These are phyloP conservation scores for Cercophora scortea DNA, from an alignment of 495 filamentous ascomycete species.

Conservation along the genomic window DNA sequence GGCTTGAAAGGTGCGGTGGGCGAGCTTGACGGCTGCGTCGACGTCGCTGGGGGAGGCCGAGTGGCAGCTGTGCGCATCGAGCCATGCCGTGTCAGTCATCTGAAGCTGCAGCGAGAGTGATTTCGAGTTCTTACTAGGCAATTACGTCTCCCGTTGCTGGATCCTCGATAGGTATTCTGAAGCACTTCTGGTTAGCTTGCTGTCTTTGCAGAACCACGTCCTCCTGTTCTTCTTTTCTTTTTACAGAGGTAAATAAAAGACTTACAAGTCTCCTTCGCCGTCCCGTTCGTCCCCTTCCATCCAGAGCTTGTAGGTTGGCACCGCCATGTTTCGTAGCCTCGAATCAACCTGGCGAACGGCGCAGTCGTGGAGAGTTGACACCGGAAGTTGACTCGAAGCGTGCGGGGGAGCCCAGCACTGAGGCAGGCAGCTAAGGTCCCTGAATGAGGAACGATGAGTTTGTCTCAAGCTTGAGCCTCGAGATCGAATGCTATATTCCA, in stretches of 20 bases:
- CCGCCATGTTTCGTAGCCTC: no score
- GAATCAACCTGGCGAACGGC: no score
- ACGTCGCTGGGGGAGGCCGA: constrained; percentile 43
- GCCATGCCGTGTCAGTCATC: not conserved
- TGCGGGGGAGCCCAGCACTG: no score
- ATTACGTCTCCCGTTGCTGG: constrained; percentile 28
- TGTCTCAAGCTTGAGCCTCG: no score
- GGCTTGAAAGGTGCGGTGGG: constrained; percentile 40
- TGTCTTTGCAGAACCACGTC: not conserved
- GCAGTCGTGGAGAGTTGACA: no score
- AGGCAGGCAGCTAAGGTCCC: no score
- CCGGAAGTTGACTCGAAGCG: no score
- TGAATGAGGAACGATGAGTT: no score
- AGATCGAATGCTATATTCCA: no score
- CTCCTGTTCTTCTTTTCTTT: no score
- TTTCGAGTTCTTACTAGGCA: constrained; percentile 19
- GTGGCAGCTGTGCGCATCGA: constrained; percentile 31
- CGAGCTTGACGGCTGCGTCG: constrained; percentile 33
- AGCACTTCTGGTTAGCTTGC: not conserved
- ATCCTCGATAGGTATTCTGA: constrained; percentile 28
- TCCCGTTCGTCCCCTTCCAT: constrained; percentile 18
- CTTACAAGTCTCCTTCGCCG: constrained; percentile 20
- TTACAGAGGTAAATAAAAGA: not conserved
- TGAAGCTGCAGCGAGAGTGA: not conserved
- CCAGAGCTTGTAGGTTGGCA: constrained; percentile 14